Percentiles rank a stretch among this genome's conserved stretches.
Evolutionary conservation across 2,329 filamentous ascomycete genomes (phyloP).

Genomic region (Colletotrichum sp.): DNA sequence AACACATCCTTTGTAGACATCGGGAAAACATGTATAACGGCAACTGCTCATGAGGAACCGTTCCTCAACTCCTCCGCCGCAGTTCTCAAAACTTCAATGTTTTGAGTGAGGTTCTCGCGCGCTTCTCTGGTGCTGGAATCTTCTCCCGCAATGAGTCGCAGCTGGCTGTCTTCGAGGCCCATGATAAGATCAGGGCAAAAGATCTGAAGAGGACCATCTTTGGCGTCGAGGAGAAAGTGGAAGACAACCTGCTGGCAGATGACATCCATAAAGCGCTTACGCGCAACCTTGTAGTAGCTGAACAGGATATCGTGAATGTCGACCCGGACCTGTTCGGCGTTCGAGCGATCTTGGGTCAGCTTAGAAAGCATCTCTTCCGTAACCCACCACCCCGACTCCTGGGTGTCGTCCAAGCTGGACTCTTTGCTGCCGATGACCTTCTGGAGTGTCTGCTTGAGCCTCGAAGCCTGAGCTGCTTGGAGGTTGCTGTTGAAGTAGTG

Average conservation of each 20-base stretch:
- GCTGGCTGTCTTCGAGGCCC: conserved; percentile 48
- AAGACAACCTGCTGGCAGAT: conserved; percentile 64
- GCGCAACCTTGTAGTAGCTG: conserved; percentile 67
- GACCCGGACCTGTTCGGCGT: conserved; percentile 37
- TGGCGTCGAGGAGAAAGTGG: conserved; percentile 55
- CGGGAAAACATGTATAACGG: fast-evolving
- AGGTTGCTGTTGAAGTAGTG: conserved; percentile 53
- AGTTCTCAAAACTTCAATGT: neutral
- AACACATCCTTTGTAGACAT: neutral
- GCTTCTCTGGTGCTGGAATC: conserved; percentile 31
- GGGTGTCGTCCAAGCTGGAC: neutral
- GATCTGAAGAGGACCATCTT: conserved; percentile 54
- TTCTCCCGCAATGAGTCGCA: conserved; percentile 65
- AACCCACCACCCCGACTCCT: conserved; percentile 4
- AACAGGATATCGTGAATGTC: conserved; percentile 66
- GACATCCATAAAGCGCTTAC: conserved; percentile 67
- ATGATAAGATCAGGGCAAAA: conserved; percentile 58
- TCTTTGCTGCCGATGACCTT: neutral
- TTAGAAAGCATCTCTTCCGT: conserved; percentile 16
- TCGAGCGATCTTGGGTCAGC: conserved; percentile 11
- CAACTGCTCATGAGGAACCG: neutral
- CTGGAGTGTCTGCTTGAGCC: neutral
- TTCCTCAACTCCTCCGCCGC: neutral
- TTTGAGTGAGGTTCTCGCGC: neutral
- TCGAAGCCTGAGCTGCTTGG: conserved; percentile 25